Evolutionary conservation across 2,329 filamentous ascomycete species (phyloP), one percentile per base, ranked within the genome.

Genomic region (Clonostachys rhizophaga): DNA sequence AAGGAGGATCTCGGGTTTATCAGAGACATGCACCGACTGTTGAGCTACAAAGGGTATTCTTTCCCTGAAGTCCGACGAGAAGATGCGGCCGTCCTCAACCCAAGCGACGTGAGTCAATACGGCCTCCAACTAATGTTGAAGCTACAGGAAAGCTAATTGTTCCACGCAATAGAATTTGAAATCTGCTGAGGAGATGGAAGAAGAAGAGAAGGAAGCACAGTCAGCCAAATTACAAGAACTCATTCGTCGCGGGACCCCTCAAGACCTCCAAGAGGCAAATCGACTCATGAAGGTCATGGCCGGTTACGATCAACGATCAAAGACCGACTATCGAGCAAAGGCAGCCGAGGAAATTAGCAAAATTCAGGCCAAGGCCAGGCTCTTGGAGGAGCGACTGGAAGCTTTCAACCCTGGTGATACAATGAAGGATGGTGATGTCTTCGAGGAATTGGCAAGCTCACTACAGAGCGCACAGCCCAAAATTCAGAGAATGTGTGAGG

Each of bases 201-300:
- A 95, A 59, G 94, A 99, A 68, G 94, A 99, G 64, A 82, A 82
- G 48, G 90, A 92, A 57, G 92, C 92, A 3, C 94, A 99, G 63
- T 96, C 91, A 4, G 94, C 94, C n/a, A 99, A 99, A 68, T 78
- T 99, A 16, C 94, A 99, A 63, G 94, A 99, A 69, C 76, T 99
- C 46, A 97, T 99, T 62, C 86, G 94, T 50, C 79, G 94, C 55
- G 94, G 94, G 47, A 86, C 89, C 5, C 94, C 94, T 24, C 87
- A 95, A 53, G 94, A 99, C 65, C 72, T 99, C 49, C 92, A 96
- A 65, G 94, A 99, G 72, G 94, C 94, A 46, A 99, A 97, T 63
- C 86, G 90, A 57, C 76, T 99, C 46, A 99, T 99, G 94, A 99
- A 99, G 70, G 81, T 99, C 55, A 97, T 99, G 94, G 94, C 94